These are phyloP conservation scores for Porcisia deanei DNA, from an alignment of 208 protist genomes.

Conservation along the genomic window DNA sequence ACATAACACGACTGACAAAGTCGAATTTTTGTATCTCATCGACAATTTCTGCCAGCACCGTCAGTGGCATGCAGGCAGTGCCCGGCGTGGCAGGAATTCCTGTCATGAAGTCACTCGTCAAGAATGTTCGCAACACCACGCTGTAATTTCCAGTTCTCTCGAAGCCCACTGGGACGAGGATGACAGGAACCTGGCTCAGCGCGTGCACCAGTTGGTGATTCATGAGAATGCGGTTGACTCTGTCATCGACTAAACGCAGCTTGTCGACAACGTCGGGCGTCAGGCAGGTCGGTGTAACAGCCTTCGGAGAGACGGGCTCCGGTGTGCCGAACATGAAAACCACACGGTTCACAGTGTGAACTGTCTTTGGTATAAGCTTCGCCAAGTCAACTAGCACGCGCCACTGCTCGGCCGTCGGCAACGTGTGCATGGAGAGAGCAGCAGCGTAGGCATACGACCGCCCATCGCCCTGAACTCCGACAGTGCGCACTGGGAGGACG, in stretches of 20 bases:
- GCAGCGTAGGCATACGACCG: constrained; percentile 95
- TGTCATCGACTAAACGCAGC: constrained; percentile 88
- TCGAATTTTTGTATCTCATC: constrained; percentile 56
- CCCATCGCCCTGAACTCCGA: constrained; percentile 97
- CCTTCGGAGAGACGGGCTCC: constrained; percentile 27
- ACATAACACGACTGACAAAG: constrained; percentile 93
- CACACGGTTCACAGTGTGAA: constrained; percentile 94
- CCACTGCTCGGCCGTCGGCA: constrained; percentile 77
- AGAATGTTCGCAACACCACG: constrained; percentile 95
- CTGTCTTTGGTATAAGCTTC: constrained; percentile 87
- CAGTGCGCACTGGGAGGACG: constrained; percentile 93
- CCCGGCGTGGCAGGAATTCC: constrained; percentile 90
- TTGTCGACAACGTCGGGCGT: constrained; percentile 79
- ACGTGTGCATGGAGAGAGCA: constrained; percentile 68
- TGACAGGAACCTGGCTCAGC: constrained; percentile 94
- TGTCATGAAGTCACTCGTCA: constrained; percentile 98
- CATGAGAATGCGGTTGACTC: constrained; percentile 81
- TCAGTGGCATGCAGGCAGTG: constrained; percentile 76
- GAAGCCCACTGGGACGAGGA: constrained; percentile 92
- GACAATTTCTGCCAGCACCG: constrained; percentile 85
- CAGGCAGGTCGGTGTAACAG: constrained; percentile 81
- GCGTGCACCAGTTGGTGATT: constrained; percentile 80
- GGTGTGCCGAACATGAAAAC: constrained; percentile 89
- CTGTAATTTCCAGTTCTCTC: constrained; percentile 53
- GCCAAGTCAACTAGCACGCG: constrained; percentile 69